A percentile compares a stretch with the other conserved stretches of the same genome.
phyloP scores from a whole-genome alignment of 2,329 filamentous ascomycete species.

The Nemania abortiva region DNA sequence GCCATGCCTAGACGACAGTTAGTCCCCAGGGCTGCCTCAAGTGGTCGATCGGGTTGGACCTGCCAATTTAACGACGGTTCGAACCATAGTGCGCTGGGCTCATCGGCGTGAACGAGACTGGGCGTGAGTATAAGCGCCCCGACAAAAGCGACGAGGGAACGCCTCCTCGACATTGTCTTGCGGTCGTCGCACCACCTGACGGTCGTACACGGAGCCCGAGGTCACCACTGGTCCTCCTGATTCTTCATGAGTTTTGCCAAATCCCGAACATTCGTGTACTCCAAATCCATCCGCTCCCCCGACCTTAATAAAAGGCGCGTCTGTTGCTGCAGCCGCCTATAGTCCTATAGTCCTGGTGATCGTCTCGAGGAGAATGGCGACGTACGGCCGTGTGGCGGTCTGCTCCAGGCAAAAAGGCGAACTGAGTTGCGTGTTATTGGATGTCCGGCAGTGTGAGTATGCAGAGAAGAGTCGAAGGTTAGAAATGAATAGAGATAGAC shows the following conservation, averaged over 20 bases:
- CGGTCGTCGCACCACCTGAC: conserved; percentile 45
- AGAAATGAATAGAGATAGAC: conserved; percentile 19
- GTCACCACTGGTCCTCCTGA: conserved; percentile 48
- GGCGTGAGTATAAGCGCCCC: conserved; percentile 46
- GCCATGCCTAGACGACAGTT: conserved; percentile 50
- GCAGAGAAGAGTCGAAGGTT: conserved; percentile 27
- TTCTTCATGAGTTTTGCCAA: conserved; percentile 48
- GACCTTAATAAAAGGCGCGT: conserved; percentile 21
- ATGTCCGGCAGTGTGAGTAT: neutral
- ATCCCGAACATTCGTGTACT: conserved; percentile 30
- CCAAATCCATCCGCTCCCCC: conserved; percentile 44
- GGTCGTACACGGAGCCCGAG: conserved; percentile 49
- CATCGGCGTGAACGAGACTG: conserved; percentile 47
- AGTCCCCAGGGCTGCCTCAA: conserved; percentile 28
- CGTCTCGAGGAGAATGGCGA: neutral
- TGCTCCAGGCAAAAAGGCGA: conserved; percentile 27
- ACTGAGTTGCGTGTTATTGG: conserved; percentile 10
- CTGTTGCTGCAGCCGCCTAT: conserved; percentile 10
- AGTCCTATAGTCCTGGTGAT: neutral
- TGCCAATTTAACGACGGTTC: conserved; percentile 52
- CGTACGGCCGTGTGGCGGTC: conserved; percentile 8
- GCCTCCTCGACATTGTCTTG: conserved; percentile 48
- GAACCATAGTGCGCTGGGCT: conserved; percentile 48
- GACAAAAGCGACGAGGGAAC: conserved; percentile 43
- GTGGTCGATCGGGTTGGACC: conserved; percentile 34